Evolutionary conservation across 345 rosid genomes (phyloP).

Genomic region (Gynandropsis gynandra): DNA sequence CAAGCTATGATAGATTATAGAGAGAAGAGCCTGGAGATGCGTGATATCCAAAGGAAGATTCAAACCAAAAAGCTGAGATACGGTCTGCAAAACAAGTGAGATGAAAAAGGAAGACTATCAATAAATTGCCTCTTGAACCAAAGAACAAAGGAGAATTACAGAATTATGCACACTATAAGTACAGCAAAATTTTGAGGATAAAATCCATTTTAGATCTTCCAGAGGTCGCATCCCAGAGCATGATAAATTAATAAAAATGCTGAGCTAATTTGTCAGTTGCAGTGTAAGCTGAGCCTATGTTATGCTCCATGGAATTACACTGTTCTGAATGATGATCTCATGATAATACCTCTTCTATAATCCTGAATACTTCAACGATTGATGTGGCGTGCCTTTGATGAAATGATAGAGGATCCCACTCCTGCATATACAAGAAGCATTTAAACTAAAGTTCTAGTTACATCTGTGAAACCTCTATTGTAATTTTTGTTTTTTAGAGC

Average conservation of each 20-base stretch:
- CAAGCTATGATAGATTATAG: constrained; percentile 78
- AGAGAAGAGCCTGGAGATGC: constrained; percentile 94
- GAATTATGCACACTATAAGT: constrained; percentile 3
- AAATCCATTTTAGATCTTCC: background rate
- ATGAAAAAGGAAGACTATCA: constrained; percentile 16
- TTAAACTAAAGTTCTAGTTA: constrained; percentile 10
- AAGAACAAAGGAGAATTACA: constrained; percentile 10
- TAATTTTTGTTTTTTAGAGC: too few relatives aligned
- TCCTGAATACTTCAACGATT: constrained; percentile 89
- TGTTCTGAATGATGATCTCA: constrained; percentile 11
- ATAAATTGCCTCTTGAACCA: background rate
- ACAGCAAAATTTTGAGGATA: constrained; percentile 12
- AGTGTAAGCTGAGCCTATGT: constrained; percentile 1
- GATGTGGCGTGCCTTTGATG: constrained; percentile 88
- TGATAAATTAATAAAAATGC: background rate
- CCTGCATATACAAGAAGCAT: constrained; percentile 40
- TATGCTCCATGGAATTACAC: constrained; percentile 11
- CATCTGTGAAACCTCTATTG: constrained; percentile 12
- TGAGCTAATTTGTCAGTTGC: background rate
- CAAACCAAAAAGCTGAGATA: constrained; percentile 83
- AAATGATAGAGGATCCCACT: constrained; percentile 91
- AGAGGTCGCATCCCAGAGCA: constrained; percentile 2
- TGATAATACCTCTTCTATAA: constrained; percentile 74
- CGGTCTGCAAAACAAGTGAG: constrained; percentile 55
- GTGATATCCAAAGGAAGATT: constrained; percentile 79